phyloP scores from a whole-genome alignment of 2,329 filamentous ascomycete species.

The Lachnellula subtilissima region DNA sequence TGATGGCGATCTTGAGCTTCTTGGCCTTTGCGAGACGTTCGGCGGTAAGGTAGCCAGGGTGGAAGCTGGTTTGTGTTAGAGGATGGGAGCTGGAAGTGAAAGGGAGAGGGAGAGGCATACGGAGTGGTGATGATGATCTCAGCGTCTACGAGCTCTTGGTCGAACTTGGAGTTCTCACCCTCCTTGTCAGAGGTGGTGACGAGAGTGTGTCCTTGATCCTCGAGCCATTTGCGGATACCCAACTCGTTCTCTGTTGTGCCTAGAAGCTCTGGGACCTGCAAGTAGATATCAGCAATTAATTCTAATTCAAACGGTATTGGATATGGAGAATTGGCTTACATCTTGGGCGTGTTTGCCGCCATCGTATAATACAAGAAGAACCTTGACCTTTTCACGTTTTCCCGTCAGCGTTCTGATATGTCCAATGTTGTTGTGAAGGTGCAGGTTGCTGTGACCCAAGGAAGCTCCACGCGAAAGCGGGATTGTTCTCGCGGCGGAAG shows the following conservation, averaged over 20 bases:
- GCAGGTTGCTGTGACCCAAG: slow-evolving; percentile 2
- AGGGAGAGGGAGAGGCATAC: slow-evolving; percentile 47
- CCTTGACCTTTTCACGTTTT: slow-evolving; percentile 68
- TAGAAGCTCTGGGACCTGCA: slow-evolving; percentile 63
- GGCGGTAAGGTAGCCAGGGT: slow-evolving; percentile 94
- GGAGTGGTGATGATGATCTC: slow-evolving; percentile 99
- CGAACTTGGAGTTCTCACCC: slow-evolving; percentile 85
- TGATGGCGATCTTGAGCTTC: slow-evolving; percentile 97
- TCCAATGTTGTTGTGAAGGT: slow-evolving; percentile 19
- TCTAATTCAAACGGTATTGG: not conserved
- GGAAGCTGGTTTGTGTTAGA: slow-evolving; percentile 60
- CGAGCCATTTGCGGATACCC: slow-evolving; percentile 93
- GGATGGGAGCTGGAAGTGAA: not conserved
- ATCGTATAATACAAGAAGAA: slow-evolving; percentile 91
- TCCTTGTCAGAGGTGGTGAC: slow-evolving; percentile 99
- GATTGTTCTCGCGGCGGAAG: slow-evolving; percentile 16
- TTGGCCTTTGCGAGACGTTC: slow-evolving; percentile 97
- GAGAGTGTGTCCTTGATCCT: slow-evolving; percentile 92
- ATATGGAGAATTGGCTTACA: slow-evolving; percentile 33
- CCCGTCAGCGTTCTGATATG: slow-evolving; percentile 31
- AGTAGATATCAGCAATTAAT: slow-evolving; percentile 13
- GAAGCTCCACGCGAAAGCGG: slow-evolving; percentile 13
- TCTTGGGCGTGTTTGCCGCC: slow-evolving; percentile 80
- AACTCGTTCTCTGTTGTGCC: slow-evolving; percentile 99
- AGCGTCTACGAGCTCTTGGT: slow-evolving; percentile 91